Conservation (phyloP, 768 basidiomycete species). For the Termitomyces heimii region DNA sequence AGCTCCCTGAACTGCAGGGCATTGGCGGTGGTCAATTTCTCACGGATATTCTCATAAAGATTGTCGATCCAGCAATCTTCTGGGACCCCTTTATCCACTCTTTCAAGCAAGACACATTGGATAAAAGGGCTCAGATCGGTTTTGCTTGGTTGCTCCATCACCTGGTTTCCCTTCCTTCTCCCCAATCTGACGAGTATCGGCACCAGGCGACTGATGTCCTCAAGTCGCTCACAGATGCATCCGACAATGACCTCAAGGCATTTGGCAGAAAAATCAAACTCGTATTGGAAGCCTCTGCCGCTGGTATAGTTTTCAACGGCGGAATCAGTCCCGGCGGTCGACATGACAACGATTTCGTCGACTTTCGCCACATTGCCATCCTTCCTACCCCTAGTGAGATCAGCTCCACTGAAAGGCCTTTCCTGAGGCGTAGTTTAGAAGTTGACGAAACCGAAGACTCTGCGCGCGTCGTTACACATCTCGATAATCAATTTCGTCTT, state of each 20-base stretch:
- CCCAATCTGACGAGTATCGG: not conserved
- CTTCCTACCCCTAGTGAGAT: not conserved
- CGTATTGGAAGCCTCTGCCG: not conserved
- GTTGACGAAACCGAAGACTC: not conserved
- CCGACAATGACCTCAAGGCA: not conserved
- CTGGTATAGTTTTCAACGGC: not conserved
- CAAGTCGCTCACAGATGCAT: not conserved
- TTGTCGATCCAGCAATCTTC: not conserved
- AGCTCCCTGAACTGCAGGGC: not conserved
- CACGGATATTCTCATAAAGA: not conserved
- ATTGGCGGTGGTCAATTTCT: not conserved
- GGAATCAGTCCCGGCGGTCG: not conserved
- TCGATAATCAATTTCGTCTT: conserved; percentile 11
- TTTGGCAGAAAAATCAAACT: not conserved
- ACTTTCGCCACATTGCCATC: not conserved
- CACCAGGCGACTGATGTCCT: not conserved
- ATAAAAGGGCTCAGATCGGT: not conserved
- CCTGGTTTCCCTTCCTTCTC: not conserved
- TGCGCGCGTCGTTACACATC: conserved; percentile 12
- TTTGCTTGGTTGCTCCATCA: not conserved
- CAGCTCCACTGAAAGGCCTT: not conserved
- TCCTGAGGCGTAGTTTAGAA: not conserved
- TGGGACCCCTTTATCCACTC: not conserved
- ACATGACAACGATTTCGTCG: not conserved
- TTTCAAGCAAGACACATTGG: not conserved